phyloP scores from a whole-genome alignment of 164 flowering plant species.

The Platanus orientalis region DNA sequence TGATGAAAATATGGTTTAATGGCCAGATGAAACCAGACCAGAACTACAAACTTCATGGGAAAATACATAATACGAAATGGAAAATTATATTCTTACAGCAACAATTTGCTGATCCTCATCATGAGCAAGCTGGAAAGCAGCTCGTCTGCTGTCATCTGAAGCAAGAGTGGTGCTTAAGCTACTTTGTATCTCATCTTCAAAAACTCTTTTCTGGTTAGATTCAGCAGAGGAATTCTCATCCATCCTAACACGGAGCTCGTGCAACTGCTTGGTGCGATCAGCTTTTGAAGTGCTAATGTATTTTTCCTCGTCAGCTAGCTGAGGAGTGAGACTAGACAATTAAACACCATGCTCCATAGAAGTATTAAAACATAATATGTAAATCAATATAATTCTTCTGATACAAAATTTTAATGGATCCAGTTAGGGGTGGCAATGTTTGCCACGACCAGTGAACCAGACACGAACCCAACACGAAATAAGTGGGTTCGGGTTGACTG shows the following conservation, averaged over 20 bases:
- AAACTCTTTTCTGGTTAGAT: slow-evolving; percentile 41
- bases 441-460: too few species aligned
- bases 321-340: slow-evolving; percentile 2
- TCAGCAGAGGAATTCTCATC: slow-evolving; percentile 56
- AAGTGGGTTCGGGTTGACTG: too few species aligned
- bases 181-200: slow-evolving; percentile 78
- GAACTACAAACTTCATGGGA: not conserved
- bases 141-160: slow-evolving; percentile 77
- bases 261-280: slow-evolving; percentile 64
- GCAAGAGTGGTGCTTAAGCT: slow-evolving; percentile 52
- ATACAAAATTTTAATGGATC: not conserved
- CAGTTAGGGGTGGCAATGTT: too few species aligned
- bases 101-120: slow-evolving; percentile 92
- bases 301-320: slow-evolving; percentile 81
- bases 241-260: slow-evolving; percentile 51
- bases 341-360: not conserved
- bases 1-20: not conserved
- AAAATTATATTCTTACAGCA: slow-evolving; percentile 49
- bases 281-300: slow-evolving; percentile 47
- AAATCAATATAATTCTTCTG: not conserved
- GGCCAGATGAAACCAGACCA: not conserved
- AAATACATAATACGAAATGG: not conserved
- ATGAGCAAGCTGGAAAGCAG: slow-evolving; percentile 63
- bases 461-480: too few species aligned
- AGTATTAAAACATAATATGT: not conserved